A percentile compares a stretch with the other conserved stretches of the same genome.
Conservation (phyloP, 1,139 yeast species). For the Geotrichum bryndzae region DNA sequence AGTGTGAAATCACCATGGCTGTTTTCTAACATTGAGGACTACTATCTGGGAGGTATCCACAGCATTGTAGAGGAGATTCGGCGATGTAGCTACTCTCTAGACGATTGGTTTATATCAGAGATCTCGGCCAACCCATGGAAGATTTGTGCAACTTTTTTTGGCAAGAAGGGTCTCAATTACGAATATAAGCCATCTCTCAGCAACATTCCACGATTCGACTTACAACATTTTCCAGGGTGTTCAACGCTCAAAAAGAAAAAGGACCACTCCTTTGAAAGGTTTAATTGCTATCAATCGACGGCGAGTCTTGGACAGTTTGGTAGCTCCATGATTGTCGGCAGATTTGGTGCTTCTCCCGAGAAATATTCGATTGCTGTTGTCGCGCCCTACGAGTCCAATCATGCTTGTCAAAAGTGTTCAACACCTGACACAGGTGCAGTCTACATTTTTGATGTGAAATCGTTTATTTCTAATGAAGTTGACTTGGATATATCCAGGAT, state of each 20-base stretch:
- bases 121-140: slow-evolving; percentile 38
- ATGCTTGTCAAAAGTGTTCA: neutral
- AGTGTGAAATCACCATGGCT: slow-evolving; percentile 40
- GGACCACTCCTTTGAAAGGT: neutral
- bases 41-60: slow-evolving; percentile 47
- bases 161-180: slow-evolving; percentile 17
- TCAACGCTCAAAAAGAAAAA: neutral
- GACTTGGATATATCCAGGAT: neutral
- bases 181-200: neutral
- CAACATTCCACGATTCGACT: slow-evolving; percentile 10
- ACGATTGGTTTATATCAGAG: slow-evolving; percentile 40
- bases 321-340: neutral
- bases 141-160: slow-evolving; percentile 40
- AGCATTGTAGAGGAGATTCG: slow-evolving; percentile 41
- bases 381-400: slow-evolving; percentile 42
- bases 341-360: neutral
- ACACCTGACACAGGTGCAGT: slow-evolving; percentile 10
- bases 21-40: slow-evolving; percentile 40
- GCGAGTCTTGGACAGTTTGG: neutral
- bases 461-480: neutral
- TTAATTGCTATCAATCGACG: neutral
- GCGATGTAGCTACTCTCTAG: slow-evolving; percentile 37
- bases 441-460: neutral
- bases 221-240: neutral
- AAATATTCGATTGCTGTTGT: slow-evolving; percentile 41